These are phyloP conservation scores for Macadamia tetraphylla DNA, from an alignment of 164 flowering plant genomes.

Conservation along the genomic window DNA sequence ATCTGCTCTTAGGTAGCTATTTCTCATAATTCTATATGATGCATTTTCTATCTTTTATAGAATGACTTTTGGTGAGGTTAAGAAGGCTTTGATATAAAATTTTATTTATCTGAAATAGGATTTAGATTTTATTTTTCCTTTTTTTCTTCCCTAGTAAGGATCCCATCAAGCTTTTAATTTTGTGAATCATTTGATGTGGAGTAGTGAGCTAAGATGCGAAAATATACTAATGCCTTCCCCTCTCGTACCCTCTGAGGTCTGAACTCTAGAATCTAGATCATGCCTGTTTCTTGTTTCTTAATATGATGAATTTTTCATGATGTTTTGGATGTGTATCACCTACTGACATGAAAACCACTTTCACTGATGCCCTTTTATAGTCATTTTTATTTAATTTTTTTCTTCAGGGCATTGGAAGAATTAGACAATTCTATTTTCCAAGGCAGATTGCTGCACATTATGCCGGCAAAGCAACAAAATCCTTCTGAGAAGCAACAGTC, in stretches of 20 bases:
- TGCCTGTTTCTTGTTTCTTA: too few relatives aligned
- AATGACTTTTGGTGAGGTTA: background rate
- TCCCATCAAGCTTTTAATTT: too few relatives aligned
- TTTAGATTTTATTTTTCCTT: background rate
- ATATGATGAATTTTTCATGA: background rate
- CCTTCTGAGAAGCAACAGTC: slow-evolving; percentile 51
- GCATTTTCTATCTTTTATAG: background rate
- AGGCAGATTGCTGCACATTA: slow-evolving; percentile 84
- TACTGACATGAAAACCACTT: background rate
- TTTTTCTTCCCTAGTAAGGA: too few relatives aligned
- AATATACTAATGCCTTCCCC: background rate
- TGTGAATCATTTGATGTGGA: background rate
- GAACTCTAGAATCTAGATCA: too few relatives aligned
- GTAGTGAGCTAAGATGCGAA: background rate
- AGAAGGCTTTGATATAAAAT: background rate
- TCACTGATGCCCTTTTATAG: background rate
- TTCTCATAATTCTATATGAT: background rate
- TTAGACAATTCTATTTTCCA: slow-evolving; percentile 80
- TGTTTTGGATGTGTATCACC: background rate
- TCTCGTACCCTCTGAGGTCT: background rate
- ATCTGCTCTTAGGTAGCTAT: slow-evolving; percentile 63
- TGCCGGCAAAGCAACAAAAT: slow-evolving; percentile 61
- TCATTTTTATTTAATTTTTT: background rate
- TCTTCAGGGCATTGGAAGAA: slow-evolving; percentile 79
- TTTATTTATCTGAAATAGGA: background rate